Percentiles rank a stretch among this genome's conserved stretches.
phyloP scores from a whole-genome alignment of 1,284 basidiomycete genomes.

The Phellopilus nigrolimitatus region DNA sequence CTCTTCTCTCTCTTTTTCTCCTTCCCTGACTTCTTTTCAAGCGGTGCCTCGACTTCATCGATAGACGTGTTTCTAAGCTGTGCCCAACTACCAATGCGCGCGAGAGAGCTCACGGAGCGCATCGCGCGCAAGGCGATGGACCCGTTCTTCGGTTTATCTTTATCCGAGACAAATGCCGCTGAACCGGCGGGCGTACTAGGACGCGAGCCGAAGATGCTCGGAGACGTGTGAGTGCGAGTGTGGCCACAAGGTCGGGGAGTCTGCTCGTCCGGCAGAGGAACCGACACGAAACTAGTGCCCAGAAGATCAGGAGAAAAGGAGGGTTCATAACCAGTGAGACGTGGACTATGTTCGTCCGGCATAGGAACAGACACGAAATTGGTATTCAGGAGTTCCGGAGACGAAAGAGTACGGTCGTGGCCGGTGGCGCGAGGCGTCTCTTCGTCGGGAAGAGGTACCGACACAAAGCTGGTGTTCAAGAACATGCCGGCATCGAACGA shows the following conservation, averaged over 20 bases:
- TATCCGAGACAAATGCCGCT: conserved; percentile 10
- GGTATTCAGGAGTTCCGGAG: conserved; percentile 13
- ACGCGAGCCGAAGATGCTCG: conserved; percentile 13
- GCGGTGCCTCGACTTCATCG: conserved; percentile 28
- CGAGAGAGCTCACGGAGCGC: conserved; percentile 64
- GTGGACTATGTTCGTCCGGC: too few relatives aligned
- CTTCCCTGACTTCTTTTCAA: too few relatives aligned
- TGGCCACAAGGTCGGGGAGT: not conserved
- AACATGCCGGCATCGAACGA: conserved; percentile 58
- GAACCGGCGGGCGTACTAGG: conserved; percentile 13
- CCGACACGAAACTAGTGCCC: too few relatives aligned
- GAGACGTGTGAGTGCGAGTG: conserved; percentile 14
- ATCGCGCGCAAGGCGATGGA: conserved; percentile 76
- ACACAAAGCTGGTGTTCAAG: too few relatives aligned
- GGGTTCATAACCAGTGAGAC: too few relatives aligned
- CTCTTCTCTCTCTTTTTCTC: conserved; percentile 31
- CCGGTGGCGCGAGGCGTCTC: not conserved
- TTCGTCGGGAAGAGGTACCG: conserved; percentile 6
- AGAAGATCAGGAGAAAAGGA: too few relatives aligned
- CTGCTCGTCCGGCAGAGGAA: conserved; percentile 8
- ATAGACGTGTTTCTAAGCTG: conserved; percentile 44
- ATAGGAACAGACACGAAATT: too few relatives aligned
- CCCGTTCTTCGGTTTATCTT: conserved; percentile 29
- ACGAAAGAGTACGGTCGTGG: conserved; percentile 12
- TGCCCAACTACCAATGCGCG: conserved; percentile 66